Evolutionary conservation across 371 early-diverging fungal genomes (phyloP).

Genomic region (Zychaea mexicana): DNA sequence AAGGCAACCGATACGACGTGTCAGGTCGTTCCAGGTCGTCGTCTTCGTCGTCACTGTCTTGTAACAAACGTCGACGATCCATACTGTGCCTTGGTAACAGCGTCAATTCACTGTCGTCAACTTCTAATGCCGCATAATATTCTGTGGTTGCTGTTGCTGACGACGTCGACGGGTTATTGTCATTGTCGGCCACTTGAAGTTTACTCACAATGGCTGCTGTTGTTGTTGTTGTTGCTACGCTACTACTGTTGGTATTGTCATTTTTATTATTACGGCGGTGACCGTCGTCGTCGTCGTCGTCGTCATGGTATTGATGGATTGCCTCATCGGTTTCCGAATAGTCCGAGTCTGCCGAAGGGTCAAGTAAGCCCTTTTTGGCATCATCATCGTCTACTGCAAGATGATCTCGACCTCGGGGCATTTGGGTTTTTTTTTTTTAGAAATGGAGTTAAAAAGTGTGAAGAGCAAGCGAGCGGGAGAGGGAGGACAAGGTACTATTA

Average conservation of each 20-base stretch:
- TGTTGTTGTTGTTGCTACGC: not conserved
- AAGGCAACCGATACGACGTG: constrained; percentile 33
- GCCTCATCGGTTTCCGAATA: not conserved
- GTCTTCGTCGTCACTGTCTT: constrained; percentile 19
- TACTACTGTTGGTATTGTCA: not conserved
- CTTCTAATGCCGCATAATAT: constrained; percentile 39
- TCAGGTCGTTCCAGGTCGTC: constrained; percentile 21
- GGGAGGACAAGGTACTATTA: not conserved
- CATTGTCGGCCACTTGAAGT: not conserved
- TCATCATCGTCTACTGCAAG: not conserved
- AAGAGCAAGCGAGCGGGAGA: not conserved
- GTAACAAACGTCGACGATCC: not conserved
- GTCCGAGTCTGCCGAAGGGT: not conserved
- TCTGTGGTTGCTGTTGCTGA: constrained; percentile 7
- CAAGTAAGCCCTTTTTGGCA: not conserved
- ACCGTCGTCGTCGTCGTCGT: not conserved
- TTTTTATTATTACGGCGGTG: too few species aligned
- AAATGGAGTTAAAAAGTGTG: not conserved
- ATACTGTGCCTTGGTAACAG: not conserved
- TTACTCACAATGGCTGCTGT: not conserved
- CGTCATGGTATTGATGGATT: not conserved
- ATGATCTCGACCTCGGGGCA: not conserved
- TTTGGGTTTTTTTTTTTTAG: not conserved
- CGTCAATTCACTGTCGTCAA: constrained; percentile 34
- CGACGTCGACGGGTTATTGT: too few species aligned